A percentile compares a stretch with the other conserved stretches of the same genome.
Evolutionary conservation across 139 green algal species (phyloP).

Genomic region (Edaphochlamys debaryana): DNA sequence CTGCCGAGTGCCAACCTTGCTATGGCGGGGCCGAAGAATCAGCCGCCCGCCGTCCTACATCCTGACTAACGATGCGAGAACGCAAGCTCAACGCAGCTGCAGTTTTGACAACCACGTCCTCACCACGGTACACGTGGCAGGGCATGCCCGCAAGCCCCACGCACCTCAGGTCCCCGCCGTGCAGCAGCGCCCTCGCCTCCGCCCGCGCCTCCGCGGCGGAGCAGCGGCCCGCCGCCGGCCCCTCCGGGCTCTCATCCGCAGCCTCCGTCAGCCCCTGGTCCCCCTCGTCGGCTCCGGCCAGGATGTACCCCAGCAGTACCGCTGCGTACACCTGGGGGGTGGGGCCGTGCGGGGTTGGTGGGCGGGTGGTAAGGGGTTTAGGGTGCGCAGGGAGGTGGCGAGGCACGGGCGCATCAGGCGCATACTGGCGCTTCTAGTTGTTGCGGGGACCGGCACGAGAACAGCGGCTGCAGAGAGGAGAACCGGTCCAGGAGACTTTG

Average conservation of each 20-base stretch:
- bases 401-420: too few species aligned
- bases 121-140: too few species aligned
- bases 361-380: too few species aligned
- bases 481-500: too few species aligned
- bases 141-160: not conserved
- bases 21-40: not conserved
- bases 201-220: not conserved
- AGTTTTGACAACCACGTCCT: too few species aligned
- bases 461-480: too few species aligned
- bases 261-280: not conserved
- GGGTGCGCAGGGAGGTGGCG: too few species aligned
- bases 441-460: too few species aligned
- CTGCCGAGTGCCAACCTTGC: not conserved
- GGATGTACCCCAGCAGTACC: slow-evolving; percentile 80
- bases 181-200: slow-evolving; percentile 41
- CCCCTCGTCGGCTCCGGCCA: slow-evolving; percentile 30
- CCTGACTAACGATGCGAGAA: not conserved
- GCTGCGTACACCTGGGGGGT: slow-evolving; percentile 62
- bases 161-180: slow-evolving; percentile 51
- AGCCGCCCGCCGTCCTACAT: too few species aligned
- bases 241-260: not conserved
- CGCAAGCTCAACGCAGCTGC: too few species aligned
- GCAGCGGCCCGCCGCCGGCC: not conserved
- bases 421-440: too few species aligned
- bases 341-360: too few species aligned